Base-by-base conservation (phyloP, 257 asterid genomes). In the Verbena officinalis region DNA sequence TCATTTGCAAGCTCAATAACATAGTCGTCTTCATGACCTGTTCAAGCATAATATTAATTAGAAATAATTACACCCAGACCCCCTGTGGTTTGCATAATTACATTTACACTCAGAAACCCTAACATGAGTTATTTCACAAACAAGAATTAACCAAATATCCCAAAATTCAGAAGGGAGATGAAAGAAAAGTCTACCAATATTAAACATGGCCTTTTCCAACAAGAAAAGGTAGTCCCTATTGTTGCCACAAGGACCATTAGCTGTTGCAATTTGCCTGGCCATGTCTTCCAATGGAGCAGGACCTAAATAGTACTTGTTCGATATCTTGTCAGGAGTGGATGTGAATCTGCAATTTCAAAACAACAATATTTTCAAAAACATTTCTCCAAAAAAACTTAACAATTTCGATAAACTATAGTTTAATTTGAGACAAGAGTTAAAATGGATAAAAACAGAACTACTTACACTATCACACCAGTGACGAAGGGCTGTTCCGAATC, bases 201-300 rank as follows among this genome's bases (percentile, higher is more conserved):
- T 85, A 72, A 62, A 79, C 84, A 93, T 51, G 71, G 99, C 97
- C 75, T 90, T 87, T 59, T 90, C 97, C 74, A 90, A 57, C 73
- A 75, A 63, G 86, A 93, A 93, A 42, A 93, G 72, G 81, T 93
- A 90, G 49, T 90, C 95, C 81, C 88, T 81, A 74, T 93, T 93
- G 74, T 90, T 86, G 57, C 99, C 97, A 8, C 86, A 84, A 4
- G 99, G 98, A 44, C 98, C 98, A 62, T 33, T 24, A n/a, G 98
- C 96, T 5, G 94, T 89, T 4, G 98, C 98, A 20, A 93, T 93
- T 77, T 93, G 99, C 63, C 84, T 68, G 55, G 90, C 94, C 94
- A 87, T 85, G 63, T 79, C 95, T 62, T 93, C 95, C 83, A 93
- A 53, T 0, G 95, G 97, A 10, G 97, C 97, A 27, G 97, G 97